Evolutionary conservation across 305 asterid species (phyloP), one percentile per base, ranked within the genome.

Genomic region (Stenogyne calaminthoides): DNA sequence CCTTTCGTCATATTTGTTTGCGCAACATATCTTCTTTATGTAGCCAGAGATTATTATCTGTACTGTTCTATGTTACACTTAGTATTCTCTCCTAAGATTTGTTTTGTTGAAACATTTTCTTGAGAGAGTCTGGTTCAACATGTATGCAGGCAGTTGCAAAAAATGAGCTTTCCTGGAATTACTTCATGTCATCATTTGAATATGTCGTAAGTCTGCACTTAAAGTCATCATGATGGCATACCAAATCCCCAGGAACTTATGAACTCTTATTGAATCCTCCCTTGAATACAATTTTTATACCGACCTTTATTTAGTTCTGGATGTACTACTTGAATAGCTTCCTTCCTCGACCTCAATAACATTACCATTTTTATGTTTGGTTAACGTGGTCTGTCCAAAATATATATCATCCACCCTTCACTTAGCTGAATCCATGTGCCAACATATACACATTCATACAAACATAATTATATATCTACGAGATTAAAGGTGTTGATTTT

Each of bases 1-100:
- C 60, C 79, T 64, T 62, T 65, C 64, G 64, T 67, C 58, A 16
- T 70, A 25, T 73, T 67, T 72, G 57, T 70, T 74, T 77, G 65
- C 11, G 8, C 8, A 67, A 7, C 57, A 16, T 73, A 57, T 67
- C 63, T 52, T 58, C 64, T 40, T 57, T 66, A 11, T 67, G 74
- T 64, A 46, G 54, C 68, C 55, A n/a, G 34, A 59, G 14, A 62
- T 18, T 49, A 15, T 63, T 58, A 54, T 58, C 8, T 36, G 44
- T 67, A 51, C 39, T 36, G 44, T 63, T 57, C 61, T 63, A 37
- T 59, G 71, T 55, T 47, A 62, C 60, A 57, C 71, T 66, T 36
- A 22, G 71, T 78, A 69, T 74, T 63, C 27, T 40, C 58, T 47
- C 37, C 62, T 34, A 54, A 61, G 29, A 47, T 63, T 67, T 57